These are phyloP conservation scores for Cercospora sojina DNA, from an alignment of 2,329 filamentous ascomycete genomes.

Conservation along the genomic window DNA sequence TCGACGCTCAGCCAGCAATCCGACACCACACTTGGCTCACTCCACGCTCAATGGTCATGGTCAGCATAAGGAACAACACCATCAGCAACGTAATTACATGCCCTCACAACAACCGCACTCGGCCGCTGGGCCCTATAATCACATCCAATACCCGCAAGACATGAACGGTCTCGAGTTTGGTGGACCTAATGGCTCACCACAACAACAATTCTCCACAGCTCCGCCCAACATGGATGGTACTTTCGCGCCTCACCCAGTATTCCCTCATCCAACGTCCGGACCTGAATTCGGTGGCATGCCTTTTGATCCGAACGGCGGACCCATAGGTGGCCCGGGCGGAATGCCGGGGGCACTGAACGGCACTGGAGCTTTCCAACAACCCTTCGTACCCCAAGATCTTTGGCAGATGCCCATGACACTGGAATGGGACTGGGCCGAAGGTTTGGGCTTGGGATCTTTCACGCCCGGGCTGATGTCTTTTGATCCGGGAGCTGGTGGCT, in stretches of 20 bases:
- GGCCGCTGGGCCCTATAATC: constrained; percentile 11
- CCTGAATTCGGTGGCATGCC: constrained; percentile 22
- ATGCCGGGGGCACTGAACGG: constrained; percentile 6
- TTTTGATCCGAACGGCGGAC: constrained; percentile 6
- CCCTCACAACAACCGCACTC: constrained; percentile 18
- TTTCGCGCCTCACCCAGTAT: constrained; percentile 16
- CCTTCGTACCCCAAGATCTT: constrained; percentile 86
- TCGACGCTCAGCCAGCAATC: constrained; percentile 23
- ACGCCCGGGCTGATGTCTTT: constrained; percentile 30
- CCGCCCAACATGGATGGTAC: constrained; percentile 4
- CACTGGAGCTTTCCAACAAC: constrained; percentile 65
- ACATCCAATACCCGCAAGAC: constrained; percentile 5
- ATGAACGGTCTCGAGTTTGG: constrained; percentile 19
- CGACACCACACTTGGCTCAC: constrained; percentile 15
- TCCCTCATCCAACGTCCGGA: constrained; percentile 6
- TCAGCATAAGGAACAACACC: constrained; percentile 12
- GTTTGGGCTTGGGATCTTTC: constrained; percentile 36
- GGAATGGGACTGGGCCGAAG: constrained; percentile 77
- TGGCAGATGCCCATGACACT: constrained; percentile 96
- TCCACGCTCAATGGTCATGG: constrained; percentile 7
- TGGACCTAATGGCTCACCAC: constrained; percentile 12
- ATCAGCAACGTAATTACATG: constrained; percentile 24
- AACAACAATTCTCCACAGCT: constrained; percentile 16
- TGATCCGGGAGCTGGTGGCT: constrained; percentile 6
- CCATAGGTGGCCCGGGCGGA: neutral